These are phyloP conservation scores for Pisolithus orientalis DNA, from an alignment of 768 basidiomycete genomes.

Conservation along the genomic window DNA sequence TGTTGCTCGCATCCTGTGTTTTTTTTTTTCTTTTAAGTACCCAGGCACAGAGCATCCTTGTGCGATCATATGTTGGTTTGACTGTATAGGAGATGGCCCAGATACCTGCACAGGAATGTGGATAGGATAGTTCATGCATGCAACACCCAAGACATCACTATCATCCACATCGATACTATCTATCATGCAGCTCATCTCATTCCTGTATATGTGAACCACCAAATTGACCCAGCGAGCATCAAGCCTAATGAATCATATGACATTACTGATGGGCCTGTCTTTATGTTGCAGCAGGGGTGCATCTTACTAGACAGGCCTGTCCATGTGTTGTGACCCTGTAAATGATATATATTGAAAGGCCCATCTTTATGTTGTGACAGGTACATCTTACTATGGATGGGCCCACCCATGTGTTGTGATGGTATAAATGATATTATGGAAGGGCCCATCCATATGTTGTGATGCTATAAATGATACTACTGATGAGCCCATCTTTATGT, in stretches of 20 bases:
- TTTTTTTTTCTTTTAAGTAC: slow-evolving; percentile 24
- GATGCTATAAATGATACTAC: too few relatives aligned
- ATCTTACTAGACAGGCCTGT: too few relatives aligned
- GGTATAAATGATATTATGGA: too few relatives aligned
- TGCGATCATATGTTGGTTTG: slow-evolving; percentile 19
- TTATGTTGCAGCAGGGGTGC: too few relatives aligned
- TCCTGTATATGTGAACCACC: slow-evolving; percentile 12
- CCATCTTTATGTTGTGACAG: too few relatives aligned
- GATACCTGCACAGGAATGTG: slow-evolving; percentile 24
- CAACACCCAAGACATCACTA: background rate
- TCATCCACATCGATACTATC: slow-evolving; percentile 27
- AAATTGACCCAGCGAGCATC: slow-evolving; percentile 6
- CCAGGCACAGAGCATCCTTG: slow-evolving; percentile 9
- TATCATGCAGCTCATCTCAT: slow-evolving; percentile 26
- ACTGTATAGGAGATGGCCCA: slow-evolving; percentile 7
- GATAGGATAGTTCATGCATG: slow-evolving; percentile 18
- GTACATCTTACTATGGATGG: too few relatives aligned
- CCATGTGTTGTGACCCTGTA: too few relatives aligned
- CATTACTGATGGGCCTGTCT: too few relatives aligned
- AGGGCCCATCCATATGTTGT: too few relatives aligned
- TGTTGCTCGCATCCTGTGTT: slow-evolving; percentile 12
- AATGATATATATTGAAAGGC: too few relatives aligned
- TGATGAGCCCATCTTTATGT: too few relatives aligned
- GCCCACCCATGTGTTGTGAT: too few relatives aligned
- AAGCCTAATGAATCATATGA: slow-evolving; percentile 7